A percentile compares a stretch with the other conserved stretches of the same genome.
Conservation (phyloP, 2,329 filamentous ascomycete species). For the Aureobasidium pullulans region DNA sequence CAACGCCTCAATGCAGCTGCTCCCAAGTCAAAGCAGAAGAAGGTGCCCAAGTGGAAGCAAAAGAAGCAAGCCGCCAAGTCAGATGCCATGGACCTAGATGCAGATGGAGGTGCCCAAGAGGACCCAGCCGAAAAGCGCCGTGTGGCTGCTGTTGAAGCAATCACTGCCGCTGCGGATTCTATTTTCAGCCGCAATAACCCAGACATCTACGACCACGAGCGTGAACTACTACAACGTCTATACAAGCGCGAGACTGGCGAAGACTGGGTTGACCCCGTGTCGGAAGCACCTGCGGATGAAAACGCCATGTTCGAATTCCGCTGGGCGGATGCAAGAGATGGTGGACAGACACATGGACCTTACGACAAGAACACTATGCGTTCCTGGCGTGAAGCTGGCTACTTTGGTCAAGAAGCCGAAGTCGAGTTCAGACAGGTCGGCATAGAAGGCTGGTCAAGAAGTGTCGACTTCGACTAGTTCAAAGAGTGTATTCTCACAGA, state of each 20-base stretch:
- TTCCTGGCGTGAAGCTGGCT: conserved; percentile 84
- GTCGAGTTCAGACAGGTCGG: conserved; percentile 52
- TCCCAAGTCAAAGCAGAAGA: conserved; percentile 46
- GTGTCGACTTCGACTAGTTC: conserved; percentile 27
- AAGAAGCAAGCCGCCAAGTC: conserved; percentile 37
- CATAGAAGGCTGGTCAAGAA: conserved; percentile 35
- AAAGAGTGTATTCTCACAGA: not conserved
- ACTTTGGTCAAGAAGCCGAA: conserved; percentile 67
- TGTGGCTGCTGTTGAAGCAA: conserved; percentile 66
- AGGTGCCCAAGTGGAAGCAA: conserved; percentile 52
- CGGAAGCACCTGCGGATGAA: conserved; percentile 15
- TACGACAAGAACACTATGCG: conserved; percentile 82
- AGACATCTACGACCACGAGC: conserved; percentile 86
- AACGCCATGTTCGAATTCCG: conserved; percentile 68
- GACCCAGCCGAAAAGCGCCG: conserved; percentile 63
- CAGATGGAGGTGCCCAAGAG: conserved; percentile 34
- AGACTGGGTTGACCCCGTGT: conserved; percentile 56
- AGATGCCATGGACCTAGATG: conserved; percentile 63
- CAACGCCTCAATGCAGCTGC: conserved; percentile 55
- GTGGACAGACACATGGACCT: conserved; percentile 71
- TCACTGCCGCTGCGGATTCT: conserved; percentile 85
- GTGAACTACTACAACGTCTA: conserved; percentile 74
- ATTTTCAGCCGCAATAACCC: conserved; percentile 73
- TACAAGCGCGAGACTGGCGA: conserved; percentile 82
- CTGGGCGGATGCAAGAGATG: conserved; percentile 84